Evolutionary conservation across 495 filamentous ascomycete species (phyloP).

Genomic region (Penicillium turbatum): DNA sequence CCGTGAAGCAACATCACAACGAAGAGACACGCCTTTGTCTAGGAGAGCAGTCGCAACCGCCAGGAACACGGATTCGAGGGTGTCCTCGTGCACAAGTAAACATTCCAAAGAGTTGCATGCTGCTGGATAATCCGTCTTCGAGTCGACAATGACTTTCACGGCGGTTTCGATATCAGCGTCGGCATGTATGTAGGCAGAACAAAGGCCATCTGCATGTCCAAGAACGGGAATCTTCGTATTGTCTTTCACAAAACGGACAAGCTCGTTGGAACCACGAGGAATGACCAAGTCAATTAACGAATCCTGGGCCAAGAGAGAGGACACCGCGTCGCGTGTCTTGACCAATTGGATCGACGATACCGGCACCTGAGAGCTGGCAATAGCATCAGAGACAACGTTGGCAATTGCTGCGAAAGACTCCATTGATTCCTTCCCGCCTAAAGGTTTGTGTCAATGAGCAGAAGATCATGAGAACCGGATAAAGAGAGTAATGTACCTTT

Average conservation of each 20-base stretch:
- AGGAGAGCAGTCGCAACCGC: constrained; percentile 66
- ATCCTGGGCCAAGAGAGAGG: constrained; percentile 77
- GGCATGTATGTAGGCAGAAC: constrained; percentile 78
- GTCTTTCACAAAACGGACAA: constrained; percentile 85
- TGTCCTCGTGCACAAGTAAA: constrained; percentile 73
- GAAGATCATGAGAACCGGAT: not conserved
- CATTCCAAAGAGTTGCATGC: constrained; percentile 94
- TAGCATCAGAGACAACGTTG: constrained; percentile 72
- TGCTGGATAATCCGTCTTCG: constrained; percentile 92
- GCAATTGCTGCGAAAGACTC: constrained; percentile 91
- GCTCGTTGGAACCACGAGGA: constrained; percentile 86
- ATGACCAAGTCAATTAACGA: constrained; percentile 91
- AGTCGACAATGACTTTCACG: constrained; percentile 77
- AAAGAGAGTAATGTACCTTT: constrained; percentile 57
- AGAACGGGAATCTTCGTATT: constrained; percentile 93
- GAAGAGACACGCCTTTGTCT: constrained; percentile 72
- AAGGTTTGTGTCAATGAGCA: constrained; percentile 4
- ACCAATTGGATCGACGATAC: constrained; percentile 87
- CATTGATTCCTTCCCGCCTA: constrained; percentile 89
- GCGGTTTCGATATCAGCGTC: constrained; percentile 71
- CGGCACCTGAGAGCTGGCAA: constrained; percentile 73
- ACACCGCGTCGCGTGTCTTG: constrained; percentile 82
- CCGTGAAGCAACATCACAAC: constrained; percentile 70
- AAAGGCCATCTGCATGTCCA: constrained; percentile 93
- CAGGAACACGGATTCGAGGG: constrained; percentile 66